Evolutionary conservation across 441 rosid species (phyloP).

Genomic region (Pelargonium citronellum): DNA sequence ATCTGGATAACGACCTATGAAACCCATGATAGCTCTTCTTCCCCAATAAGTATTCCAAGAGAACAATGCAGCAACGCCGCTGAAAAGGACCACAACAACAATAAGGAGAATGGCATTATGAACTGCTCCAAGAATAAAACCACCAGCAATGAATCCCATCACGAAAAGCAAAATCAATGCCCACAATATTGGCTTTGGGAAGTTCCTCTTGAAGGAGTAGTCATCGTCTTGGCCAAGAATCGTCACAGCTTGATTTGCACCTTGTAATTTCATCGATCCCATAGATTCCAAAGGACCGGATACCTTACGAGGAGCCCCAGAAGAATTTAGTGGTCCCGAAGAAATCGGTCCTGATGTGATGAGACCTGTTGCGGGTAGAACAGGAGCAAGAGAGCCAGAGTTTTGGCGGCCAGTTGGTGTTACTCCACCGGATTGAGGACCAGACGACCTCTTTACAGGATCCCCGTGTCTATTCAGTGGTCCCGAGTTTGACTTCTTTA

Average conservation of each 20-base stretch:
- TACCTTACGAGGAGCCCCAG: constrained; percentile 79
- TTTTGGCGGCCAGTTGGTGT: constrained; percentile 78
- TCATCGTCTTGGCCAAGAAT: constrained; percentile 60
- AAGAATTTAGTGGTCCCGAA: constrained; percentile 75
- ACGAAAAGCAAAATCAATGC: constrained; percentile 61
- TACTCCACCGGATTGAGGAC: constrained; percentile 87
- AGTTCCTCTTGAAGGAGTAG: constrained; percentile 58
- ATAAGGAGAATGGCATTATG: constrained; percentile 77
- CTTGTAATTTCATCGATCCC: constrained; percentile 64
- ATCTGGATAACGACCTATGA: constrained; percentile 75
- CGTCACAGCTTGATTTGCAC: constrained; percentile 73
- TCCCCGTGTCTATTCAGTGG: constrained; percentile 92
- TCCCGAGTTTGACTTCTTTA: constrained; percentile 88
- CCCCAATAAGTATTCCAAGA: constrained; percentile 87
- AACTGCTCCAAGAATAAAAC: constrained; percentile 81
- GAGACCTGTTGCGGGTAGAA: constrained; percentile 84
- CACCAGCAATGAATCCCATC: constrained; percentile 89
- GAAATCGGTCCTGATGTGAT: constrained; percentile 90
- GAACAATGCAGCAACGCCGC: constrained; percentile 59
- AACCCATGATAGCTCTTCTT: constrained; percentile 64
- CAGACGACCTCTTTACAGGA: constrained; percentile 76
- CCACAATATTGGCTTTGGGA: constrained; percentile 77
- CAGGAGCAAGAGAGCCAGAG: constrained; percentile 85
- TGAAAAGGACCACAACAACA: constrained; percentile 64
- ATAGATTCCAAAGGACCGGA: constrained; percentile 86